Percentiles rank a stretch among this genome's conserved stretches.
These are phyloP conservation scores for Metarhizium sp. DNA, from an alignment of 2,329 filamentous ascomycete species.

Conservation along the genomic window DNA sequence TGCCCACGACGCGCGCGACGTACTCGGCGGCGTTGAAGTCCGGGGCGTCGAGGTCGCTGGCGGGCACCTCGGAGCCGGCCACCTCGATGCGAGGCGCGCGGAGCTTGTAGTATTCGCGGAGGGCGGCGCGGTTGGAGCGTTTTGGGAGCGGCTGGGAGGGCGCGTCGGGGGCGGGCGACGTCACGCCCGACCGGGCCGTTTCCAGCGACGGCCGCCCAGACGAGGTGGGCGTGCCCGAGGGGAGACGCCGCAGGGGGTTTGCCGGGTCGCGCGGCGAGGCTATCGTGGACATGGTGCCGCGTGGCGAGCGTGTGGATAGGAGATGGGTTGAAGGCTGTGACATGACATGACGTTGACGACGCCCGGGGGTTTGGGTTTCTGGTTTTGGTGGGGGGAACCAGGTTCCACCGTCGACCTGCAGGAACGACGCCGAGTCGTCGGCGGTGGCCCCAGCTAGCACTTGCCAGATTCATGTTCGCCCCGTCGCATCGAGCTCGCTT, in stretches of 20 bases:
- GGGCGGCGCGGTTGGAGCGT: constrained; percentile 68
- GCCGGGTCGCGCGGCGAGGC: constrained; percentile 52
- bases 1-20: constrained; percentile 51
- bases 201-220: constrained; percentile 71
- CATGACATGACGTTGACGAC: not conserved
- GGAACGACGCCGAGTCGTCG: not conserved
- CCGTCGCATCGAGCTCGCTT: too few relatives aligned
- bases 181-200: constrained; percentile 47
- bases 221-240: constrained; percentile 56
- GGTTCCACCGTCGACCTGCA: not conserved
- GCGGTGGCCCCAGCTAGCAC: too few relatives aligned
- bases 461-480: too few relatives aligned
- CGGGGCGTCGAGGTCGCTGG: constrained; percentile 63
- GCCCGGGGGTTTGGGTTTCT: not conserved
- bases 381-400: not conserved
- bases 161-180: constrained; percentile 35
- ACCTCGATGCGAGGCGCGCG: constrained; percentile 34
- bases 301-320: not conserved
- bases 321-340: not conserved
- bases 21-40: constrained; percentile 67
- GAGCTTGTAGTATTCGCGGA: constrained; percentile 93
- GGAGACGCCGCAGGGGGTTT: constrained; percentile 46
- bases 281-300: constrained; percentile 50
- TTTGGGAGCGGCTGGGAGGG: constrained; percentile 30
- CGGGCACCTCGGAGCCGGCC: constrained; percentile 46